Conservation (phyloP, 2,329 filamentous ascomycete species). For the Fusarium tricinctum region DNA sequence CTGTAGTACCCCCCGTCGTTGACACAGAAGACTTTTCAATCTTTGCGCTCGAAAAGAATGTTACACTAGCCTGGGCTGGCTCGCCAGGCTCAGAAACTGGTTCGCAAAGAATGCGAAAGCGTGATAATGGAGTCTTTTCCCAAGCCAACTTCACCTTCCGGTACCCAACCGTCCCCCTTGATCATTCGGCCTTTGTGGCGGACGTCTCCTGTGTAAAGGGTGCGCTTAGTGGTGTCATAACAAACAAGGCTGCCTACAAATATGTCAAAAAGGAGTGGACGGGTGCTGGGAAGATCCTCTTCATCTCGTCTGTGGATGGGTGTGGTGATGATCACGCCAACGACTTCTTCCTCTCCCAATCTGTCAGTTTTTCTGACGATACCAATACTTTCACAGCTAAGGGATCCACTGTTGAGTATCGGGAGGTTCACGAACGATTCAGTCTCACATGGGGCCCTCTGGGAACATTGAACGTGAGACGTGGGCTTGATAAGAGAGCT, state of each 20-base stretch:
- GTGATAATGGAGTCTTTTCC: constrained; percentile 16
- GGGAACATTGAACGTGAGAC: constrained; percentile 17
- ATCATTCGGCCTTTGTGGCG: constrained; percentile 15
- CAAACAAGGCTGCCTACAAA: constrained; percentile 3
- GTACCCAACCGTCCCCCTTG: constrained; percentile 28
- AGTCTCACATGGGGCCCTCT: constrained; percentile 17
- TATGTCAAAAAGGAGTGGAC: constrained; percentile 29
- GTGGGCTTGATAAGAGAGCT: constrained; percentile 25
- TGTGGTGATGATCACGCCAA: constrained; percentile 30
- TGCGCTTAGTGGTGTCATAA: constrained; percentile 2
- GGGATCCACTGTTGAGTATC: neutral
- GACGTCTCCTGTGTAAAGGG: constrained; percentile 5
- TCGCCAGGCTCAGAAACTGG: neutral
- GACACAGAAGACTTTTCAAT: constrained; percentile 12
- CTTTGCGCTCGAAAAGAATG: neutral
- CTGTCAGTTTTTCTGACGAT: constrained; percentile 8
- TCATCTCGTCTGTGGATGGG: constrained; percentile 17
- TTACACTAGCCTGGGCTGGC: constrained; percentile 31
- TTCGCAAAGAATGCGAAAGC: constrained; percentile 10
- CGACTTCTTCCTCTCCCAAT: constrained; percentile 13
- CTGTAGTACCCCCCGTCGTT: constrained; percentile 27
- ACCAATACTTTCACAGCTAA: constrained; percentile 12
- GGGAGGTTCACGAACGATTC: neutral
- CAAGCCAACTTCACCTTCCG: constrained; percentile 32
- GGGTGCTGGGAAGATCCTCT: constrained; percentile 9